These are phyloP conservation scores for Scheffersomyces parashehatae DNA, from an alignment of 1,139 yeast species.

Conservation along the genomic window DNA sequence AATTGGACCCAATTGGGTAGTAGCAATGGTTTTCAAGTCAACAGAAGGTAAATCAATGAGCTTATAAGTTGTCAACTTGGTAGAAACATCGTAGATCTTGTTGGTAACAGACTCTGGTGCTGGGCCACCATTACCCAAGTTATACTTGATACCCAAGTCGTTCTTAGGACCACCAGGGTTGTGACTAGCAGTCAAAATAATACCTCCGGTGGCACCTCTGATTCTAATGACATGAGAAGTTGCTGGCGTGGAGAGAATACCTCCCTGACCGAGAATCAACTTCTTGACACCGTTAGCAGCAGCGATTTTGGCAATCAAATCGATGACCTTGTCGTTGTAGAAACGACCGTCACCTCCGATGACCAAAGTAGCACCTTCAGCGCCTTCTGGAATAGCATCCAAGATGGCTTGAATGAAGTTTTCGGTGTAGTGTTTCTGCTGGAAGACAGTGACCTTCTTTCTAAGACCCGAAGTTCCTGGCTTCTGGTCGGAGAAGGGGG, in stretches of 20 bases:
- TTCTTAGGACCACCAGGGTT: conserved; percentile 97
- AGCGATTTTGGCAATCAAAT: conserved; percentile 76
- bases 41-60: conserved; percentile 56
- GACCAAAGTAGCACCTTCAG: conserved; percentile 71
- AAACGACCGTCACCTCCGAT: conserved; percentile 98
- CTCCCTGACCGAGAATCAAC: conserved; percentile 83
- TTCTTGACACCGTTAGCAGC: conserved; percentile 91
- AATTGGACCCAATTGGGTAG: conserved; percentile 51
- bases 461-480: conserved; percentile 98
- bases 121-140: conserved; percentile 94
- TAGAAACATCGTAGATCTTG: conserved; percentile 74
- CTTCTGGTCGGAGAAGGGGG: conserved; percentile 84
- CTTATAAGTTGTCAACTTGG: conserved; percentile 59
- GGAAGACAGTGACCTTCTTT: conserved; percentile 84
- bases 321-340: conserved; percentile 81
- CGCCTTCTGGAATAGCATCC: conserved; percentile 88
- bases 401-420: conserved; percentile 89
- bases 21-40: conserved; percentile 64
- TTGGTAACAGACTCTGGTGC: conserved; percentile 97
- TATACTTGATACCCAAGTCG: conserved; percentile 95
- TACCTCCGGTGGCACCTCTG: conserved; percentile 76
- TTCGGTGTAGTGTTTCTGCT: conserved; percentile 82
- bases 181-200: conserved; percentile 94
- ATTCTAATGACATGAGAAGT: conserved; percentile 89
- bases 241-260: conserved; percentile 92